Evolutionary conservation across 2,329 filamentous ascomycete genomes (phyloP).

Genomic region (Biscogniauxia mediterranea): DNA sequence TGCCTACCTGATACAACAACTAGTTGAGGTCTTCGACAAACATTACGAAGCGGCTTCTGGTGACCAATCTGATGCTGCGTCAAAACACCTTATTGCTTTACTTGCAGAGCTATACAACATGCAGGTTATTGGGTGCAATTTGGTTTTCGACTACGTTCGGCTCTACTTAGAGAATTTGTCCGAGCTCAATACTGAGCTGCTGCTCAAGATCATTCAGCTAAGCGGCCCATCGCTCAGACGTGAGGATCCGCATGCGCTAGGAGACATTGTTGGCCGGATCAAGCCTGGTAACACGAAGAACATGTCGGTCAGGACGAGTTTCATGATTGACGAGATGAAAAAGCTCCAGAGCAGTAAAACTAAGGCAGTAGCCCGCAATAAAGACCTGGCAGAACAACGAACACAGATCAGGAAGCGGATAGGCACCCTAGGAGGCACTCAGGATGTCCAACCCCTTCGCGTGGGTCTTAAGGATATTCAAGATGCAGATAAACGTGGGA

Average conservation of each 20-base stretch:
- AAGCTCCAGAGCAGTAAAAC: conserved; percentile 92
- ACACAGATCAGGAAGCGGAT: conserved; percentile 86
- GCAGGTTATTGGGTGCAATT: conserved; percentile 75
- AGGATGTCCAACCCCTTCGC: conserved; percentile 69
- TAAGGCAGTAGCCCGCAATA: conserved; percentile 70
- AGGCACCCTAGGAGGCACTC: conserved; percentile 65
- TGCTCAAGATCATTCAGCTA: conserved; percentile 79
- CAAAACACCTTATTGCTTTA: conserved; percentile 68
- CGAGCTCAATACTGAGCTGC: conserved; percentile 83
- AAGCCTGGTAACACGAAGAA: conserved; percentile 69
- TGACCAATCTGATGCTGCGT: conserved; percentile 32
- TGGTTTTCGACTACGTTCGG: conserved; percentile 90
- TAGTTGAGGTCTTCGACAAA: conserved; percentile 72
- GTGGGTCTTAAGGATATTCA: conserved; percentile 80
- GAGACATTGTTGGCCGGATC: conserved; percentile 81
- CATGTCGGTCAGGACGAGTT: conserved; percentile 84
- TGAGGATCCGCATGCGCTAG: conserved; percentile 84
- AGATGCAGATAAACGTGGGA: conserved; percentile 80
- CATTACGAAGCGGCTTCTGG: conserved; percentile 51
- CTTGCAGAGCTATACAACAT: conserved; percentile 90
- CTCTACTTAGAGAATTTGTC: conserved; percentile 72
- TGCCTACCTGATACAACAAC: conserved; percentile 76
- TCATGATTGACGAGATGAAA: conserved; percentile 96
- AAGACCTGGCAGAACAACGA: conserved; percentile 75
- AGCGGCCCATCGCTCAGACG: conserved; percentile 80